Conservation (phyloP, 148 eudicot genomes). For the Chenopodium suecicum region DNA sequence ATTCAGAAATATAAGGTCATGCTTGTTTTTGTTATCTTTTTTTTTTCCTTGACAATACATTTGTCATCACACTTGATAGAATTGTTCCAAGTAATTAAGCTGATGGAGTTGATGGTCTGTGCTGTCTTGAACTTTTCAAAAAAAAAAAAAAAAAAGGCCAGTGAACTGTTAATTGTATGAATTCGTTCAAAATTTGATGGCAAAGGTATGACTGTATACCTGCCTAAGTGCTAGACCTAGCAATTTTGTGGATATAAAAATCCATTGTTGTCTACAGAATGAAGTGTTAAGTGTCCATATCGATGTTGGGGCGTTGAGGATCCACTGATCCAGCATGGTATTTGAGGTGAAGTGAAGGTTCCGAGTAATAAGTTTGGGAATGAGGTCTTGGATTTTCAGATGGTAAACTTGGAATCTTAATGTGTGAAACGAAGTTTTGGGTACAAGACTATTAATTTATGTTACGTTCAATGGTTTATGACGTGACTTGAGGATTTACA, state of each 20-base stretch:
- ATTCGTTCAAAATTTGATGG: neutral
- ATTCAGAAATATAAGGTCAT: neutral
- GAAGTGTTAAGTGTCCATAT: too few relatives aligned
- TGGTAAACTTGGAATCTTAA: neutral
- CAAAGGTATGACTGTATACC: too few relatives aligned
- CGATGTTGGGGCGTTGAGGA: too few relatives aligned
- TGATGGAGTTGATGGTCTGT: neutral
- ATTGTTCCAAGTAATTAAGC: neutral
- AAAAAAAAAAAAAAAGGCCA: too few relatives aligned
- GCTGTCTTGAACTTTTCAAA: neutral
- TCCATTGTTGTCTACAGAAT: too few relatives aligned
- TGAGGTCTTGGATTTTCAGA: neutral
- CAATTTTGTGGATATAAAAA: too few relatives aligned
- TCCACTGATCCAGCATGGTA: too few relatives aligned
- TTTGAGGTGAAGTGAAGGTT: too few relatives aligned
- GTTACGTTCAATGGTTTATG: neutral
- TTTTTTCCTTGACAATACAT: neutral
- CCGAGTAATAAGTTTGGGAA: neutral
- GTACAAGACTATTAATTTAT: neutral
- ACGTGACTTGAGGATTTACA: neutral
- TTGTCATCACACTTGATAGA: neutral
- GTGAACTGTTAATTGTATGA: neutral
- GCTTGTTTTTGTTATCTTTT: neutral
- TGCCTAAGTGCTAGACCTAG: too few relatives aligned
- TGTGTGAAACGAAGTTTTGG: neutral